A percentile compares a stretch with the other conserved stretches of the same genome.
Conservation (phyloP, 805 yeast genomes). For the Wilhelminamyces savonicus region DNA sequence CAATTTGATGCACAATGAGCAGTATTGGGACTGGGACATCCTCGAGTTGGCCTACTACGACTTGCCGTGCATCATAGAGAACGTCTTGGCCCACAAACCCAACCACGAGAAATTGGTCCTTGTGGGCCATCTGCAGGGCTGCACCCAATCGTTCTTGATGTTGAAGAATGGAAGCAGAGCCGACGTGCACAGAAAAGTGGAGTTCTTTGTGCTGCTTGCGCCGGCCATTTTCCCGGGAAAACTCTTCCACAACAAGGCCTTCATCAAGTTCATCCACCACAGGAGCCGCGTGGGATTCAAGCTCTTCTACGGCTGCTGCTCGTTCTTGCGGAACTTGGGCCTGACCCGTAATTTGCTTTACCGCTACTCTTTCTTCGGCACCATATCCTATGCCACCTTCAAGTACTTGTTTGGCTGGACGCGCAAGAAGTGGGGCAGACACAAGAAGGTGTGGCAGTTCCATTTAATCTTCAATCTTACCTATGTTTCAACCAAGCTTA, state of each 20-base stretch:
- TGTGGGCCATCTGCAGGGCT: conserved; percentile 90
- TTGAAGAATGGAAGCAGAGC: conserved; percentile 38
- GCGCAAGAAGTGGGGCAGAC: conserved; percentile 62
- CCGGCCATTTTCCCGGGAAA: conserved; percentile 92
- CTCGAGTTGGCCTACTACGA: conserved; percentile 77
- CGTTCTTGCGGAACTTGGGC: conserved; percentile 76
- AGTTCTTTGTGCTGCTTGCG: conserved; percentile 69
- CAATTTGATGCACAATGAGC: conserved; percentile 32
- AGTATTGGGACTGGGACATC: conserved; percentile 93
- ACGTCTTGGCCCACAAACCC: conserved; percentile 42
- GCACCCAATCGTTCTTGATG: conserved; percentile 75
- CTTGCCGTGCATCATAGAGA: conserved; percentile 64
- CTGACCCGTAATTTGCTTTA: conserved; percentile 40
- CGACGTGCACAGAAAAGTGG: conserved; percentile 46
- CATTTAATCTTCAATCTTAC: conserved; percentile 86
- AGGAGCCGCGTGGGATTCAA: conserved; percentile 40
- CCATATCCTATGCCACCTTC: conserved; percentile 73
- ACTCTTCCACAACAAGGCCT: conserved; percentile 53
- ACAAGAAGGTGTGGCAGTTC: conserved; percentile 55
- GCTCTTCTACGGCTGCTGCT: conserved; percentile 64
- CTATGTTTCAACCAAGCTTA: conserved; percentile 68
- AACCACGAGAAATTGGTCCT: conserved; percentile 46
- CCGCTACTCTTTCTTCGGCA: conserved; percentile 45
- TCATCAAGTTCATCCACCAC: conserved; percentile 56
- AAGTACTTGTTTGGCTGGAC: conserved; percentile 85